Evolutionary conservation across 1,139 yeast genomes (phyloP).

Genomic region (Suhomyces ambrosiae): DNA sequence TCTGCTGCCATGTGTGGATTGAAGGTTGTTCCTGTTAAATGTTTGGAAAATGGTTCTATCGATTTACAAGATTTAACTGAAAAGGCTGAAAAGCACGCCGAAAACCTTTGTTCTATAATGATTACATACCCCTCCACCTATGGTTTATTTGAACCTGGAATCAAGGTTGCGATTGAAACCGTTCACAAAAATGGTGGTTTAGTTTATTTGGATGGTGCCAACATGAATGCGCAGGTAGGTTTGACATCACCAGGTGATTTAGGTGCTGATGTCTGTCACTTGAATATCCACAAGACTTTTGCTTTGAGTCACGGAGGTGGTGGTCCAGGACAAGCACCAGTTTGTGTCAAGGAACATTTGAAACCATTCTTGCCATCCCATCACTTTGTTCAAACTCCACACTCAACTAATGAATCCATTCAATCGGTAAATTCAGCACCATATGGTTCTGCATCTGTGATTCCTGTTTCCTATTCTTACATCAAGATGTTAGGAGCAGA

Average conservation of each 20-base stretch:
- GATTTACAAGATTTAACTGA: conserved; percentile 73
- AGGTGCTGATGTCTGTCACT: conserved; percentile 98
- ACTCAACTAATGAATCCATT: conserved; percentile 58
- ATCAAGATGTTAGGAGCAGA: conserved; percentile 89
- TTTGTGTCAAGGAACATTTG: conserved; percentile 85
- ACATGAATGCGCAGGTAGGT: conserved; percentile 99
- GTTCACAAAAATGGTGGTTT: conserved; percentile 90
- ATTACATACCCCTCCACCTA: conserved; percentile 97
- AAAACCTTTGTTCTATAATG: conserved; percentile 85
- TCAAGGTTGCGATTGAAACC: conserved; percentile 77
- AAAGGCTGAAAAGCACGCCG: conserved; percentile 72
- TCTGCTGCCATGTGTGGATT: conserved; percentile 97
- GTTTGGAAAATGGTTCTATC: conserved; percentile 81
- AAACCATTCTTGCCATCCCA: conserved; percentile 84
- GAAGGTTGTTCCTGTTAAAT: conserved; percentile 90
- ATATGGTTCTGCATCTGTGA: conserved; percentile 89
- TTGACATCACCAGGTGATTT: conserved; percentile 95
- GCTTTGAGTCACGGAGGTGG: conserved; percentile 99
- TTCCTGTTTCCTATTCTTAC: conserved; percentile 93
- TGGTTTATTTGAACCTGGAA: conserved; percentile 93
- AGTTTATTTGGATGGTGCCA: conserved; percentile 97
- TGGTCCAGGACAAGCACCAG: conserved; percentile 99
- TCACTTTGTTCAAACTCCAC: conserved; percentile 61
- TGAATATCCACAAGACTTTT: conserved; percentile 94
- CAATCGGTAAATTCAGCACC: conserved; percentile 90